Evolutionary conservation across 371 early-diverging fungal genomes (phyloP).

Genomic region (Zancudomyces culisetae): DNA sequence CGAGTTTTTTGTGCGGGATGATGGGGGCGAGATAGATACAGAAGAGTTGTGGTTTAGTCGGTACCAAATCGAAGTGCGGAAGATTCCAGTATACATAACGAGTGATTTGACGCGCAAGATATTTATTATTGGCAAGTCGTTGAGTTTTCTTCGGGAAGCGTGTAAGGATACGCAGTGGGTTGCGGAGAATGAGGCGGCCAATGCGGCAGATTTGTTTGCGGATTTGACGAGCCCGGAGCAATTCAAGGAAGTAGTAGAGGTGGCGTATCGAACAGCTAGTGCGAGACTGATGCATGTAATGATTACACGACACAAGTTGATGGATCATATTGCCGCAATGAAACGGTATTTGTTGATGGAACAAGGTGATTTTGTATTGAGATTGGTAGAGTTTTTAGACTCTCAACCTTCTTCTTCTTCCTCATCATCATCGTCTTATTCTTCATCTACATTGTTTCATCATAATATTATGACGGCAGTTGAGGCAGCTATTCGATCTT

Average conservation of each 20-base stretch:
- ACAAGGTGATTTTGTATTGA: constrained; percentile 89
- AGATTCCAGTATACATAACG: constrained; percentile 70
- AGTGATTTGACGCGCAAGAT: constrained; percentile 70
- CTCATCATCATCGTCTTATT: too few relatives aligned
- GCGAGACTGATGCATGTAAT: constrained; percentile 47
- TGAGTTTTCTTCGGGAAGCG: constrained; percentile 76
- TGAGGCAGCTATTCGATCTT: constrained; percentile 70
- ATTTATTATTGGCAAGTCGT: constrained; percentile 76
- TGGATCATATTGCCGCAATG: constrained; percentile 67
- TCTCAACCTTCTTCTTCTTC: too few relatives aligned
- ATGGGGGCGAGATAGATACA: constrained; percentile 1
- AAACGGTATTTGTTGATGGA: constrained; percentile 79
- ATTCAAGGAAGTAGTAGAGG: constrained; percentile 54
- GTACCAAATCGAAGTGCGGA: constrained; percentile 48
- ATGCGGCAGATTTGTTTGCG: constrained; percentile 14
- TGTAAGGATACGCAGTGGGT: constrained; percentile 60
- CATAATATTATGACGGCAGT: constrained; percentile 74
- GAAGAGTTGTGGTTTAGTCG: constrained; percentile 45
- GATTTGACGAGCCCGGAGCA: constrained; percentile 50
- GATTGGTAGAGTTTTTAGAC: constrained; percentile 67
- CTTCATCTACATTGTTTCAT: constrained; percentile 55
- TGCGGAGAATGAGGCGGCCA: constrained; percentile 18
- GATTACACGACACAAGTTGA: constrained; percentile 50
- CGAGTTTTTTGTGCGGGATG: constrained; percentile 67
- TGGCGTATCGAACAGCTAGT: constrained; percentile 48